These are phyloP conservation scores for Rhipidocladum racemiflorum DNA, from an alignment of 176 grass and related monocot species.

Conservation along the genomic window DNA sequence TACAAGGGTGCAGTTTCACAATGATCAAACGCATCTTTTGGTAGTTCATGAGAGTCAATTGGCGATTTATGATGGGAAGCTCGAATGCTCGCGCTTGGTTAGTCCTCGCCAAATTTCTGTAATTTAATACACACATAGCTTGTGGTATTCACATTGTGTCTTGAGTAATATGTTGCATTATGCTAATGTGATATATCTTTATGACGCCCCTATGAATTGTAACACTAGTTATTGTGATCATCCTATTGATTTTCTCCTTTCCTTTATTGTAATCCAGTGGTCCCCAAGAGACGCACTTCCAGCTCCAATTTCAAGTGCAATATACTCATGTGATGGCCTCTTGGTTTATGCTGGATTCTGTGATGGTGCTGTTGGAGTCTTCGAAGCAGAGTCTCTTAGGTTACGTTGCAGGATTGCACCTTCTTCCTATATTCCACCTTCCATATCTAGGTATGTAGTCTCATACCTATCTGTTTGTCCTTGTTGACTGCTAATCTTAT, in stretches of 20 bases:
- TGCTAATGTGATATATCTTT: not conserved
- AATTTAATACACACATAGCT: not conserved
- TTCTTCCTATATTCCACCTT: constrained; percentile 76
- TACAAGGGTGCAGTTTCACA: constrained; percentile 96
- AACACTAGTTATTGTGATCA: not conserved
- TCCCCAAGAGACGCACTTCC: constrained; percentile 71
- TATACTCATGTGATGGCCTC: constrained; percentile 93
- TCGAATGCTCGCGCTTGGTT: constrained; percentile 78
- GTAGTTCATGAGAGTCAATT: constrained; percentile 93
- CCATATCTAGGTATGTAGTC: constrained; percentile 61
- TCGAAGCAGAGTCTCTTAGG: constrained; percentile 79
- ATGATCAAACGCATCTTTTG: constrained; percentile 90
- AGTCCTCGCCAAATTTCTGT: constrained; percentile 29
- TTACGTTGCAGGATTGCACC: constrained; percentile 82
- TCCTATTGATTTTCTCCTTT: constrained; percentile 18
- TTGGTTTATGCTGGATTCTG: constrained; percentile 79
- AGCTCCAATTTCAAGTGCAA: constrained; percentile 88
- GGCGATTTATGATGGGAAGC: constrained; percentile 86
- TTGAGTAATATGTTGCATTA: not conserved
- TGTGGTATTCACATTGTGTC: not conserved
- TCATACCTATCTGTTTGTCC: not conserved
- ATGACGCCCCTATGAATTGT: not conserved
- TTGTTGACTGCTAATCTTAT: not conserved
- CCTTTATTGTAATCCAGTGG: constrained; percentile 55
- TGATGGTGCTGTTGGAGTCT: constrained; percentile 93